These are phyloP conservation scores for Centaurea solstitialis DNA, from an alignment of 129 eudicot species.

Conservation along the genomic window DNA sequence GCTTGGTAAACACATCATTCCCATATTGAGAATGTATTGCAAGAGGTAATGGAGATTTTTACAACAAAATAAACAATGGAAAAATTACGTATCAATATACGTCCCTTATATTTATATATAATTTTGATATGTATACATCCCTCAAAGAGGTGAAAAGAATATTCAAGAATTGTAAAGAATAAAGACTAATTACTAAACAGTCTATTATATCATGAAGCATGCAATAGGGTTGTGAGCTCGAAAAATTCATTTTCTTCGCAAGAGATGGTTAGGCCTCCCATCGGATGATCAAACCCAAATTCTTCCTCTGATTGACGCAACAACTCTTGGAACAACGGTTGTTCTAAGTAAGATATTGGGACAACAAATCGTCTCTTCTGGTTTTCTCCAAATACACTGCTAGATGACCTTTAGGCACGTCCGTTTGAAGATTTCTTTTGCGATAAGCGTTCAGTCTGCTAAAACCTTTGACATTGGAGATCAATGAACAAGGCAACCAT, in stretches of 20 bases:
- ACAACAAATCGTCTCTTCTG: slow-evolving; percentile 23
- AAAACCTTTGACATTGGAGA: slow-evolving; percentile 14
- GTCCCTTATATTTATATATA: background rate
- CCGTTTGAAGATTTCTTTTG: background rate
- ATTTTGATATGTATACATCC: background rate
- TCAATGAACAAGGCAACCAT: background rate
- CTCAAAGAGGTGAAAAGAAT: background rate
- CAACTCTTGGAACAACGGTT: slow-evolving; percentile 26
- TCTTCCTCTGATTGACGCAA: slow-evolving; percentile 30
- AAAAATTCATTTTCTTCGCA: slow-evolving; percentile 32
- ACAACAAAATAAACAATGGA: background rate
- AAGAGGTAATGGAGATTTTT: background rate
- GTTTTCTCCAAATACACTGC: slow-evolving; percentile 28
- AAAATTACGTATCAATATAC: background rate
- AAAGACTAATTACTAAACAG: background rate
- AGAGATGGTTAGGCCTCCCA: slow-evolving; percentile 30
- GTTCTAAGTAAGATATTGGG: slow-evolving; percentile 22
- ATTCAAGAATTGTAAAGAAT: background rate
- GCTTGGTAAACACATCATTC: too few relatives aligned
- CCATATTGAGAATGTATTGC: background rate
- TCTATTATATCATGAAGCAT: slow-evolving; percentile 7
- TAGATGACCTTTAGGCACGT: slow-evolving; percentile 27
- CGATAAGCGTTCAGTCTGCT: slow-evolving; percentile 1
- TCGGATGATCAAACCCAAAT: slow-evolving; percentile 22
- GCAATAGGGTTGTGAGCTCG: slow-evolving; percentile 2